A percentile compares a stretch with the other conserved stretches of the same genome.
Conservation (phyloP, 2,329 filamentous ascomycete genomes). For the Alternaria dauci region DNA sequence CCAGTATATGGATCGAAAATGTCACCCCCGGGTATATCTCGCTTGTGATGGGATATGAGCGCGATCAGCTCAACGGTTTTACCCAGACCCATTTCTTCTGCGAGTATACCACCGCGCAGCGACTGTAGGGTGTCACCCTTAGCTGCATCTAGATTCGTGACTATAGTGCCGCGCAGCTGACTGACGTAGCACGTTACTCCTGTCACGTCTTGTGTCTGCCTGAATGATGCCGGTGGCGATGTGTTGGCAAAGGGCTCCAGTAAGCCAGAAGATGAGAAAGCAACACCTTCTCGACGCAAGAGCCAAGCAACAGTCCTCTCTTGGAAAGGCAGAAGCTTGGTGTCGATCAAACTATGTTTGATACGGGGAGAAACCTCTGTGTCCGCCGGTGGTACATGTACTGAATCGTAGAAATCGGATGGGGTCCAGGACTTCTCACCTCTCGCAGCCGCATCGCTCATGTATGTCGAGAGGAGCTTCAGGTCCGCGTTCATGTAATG, state of each 20-base stretch:
- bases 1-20: slow-evolving; percentile 54
- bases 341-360: slow-evolving; percentile 36
- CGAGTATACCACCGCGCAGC: slow-evolving; percentile 69
- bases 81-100: slow-evolving; percentile 84
- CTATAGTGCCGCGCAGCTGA: slow-evolving; percentile 68
- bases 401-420: slow-evolving; percentile 73
- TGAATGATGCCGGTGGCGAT: slow-evolving; percentile 57
- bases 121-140: slow-evolving; percentile 48
- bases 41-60: slow-evolving; percentile 71
- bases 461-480: slow-evolving; percentile 36
- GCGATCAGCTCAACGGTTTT: slow-evolving; percentile 81
- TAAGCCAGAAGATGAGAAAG: slow-evolving; percentile 48
- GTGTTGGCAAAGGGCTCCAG: slow-evolving; percentile 22
- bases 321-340: slow-evolving; percentile 75
- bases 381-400: slow-evolving; percentile 66
- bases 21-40: slow-evolving; percentile 33
- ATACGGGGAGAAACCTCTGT: slow-evolving; percentile 41
- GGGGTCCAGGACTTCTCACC: slow-evolving; percentile 54
- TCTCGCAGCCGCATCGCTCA: slow-evolving; percentile 19
- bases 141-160: slow-evolving; percentile 60
- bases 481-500: slow-evolving; percentile 37
- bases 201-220: slow-evolving; percentile 54
- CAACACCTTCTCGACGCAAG: slow-evolving; percentile 69
- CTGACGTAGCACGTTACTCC: slow-evolving; percentile 65
- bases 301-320: slow-evolving; percentile 75